These are phyloP conservation scores for Komagataella phaffii DNA, from an alignment of 805 yeast species.

Conservation along the genomic window DNA sequence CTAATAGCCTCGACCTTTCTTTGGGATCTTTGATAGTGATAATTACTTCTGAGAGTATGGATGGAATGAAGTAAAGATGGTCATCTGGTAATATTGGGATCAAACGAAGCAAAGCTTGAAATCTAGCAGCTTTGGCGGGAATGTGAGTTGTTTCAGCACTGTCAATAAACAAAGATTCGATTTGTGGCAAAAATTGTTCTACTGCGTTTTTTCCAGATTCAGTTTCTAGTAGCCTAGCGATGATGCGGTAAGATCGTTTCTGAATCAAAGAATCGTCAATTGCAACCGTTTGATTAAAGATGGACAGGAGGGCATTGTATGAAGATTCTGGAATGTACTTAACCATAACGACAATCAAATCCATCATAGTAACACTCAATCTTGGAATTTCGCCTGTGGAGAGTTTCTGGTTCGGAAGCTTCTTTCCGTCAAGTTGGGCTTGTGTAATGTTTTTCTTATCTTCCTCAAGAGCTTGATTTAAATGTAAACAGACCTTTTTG, in stretches of 20 bases:
- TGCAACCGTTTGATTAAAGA: constrained; percentile 56
- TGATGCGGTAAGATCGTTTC: constrained; percentile 77
- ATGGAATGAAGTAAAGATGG: constrained; percentile 68
- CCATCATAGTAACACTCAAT: constrained; percentile 79
- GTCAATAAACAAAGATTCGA: constrained; percentile 45
- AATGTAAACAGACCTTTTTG: constrained; percentile 69
- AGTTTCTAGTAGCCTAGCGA: constrained; percentile 57
- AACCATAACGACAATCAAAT: constrained; percentile 76
- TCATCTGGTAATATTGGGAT: constrained; percentile 48
- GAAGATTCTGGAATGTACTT: constrained; percentile 64
- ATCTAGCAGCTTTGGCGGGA: constrained; percentile 72
- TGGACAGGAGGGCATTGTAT: constrained; percentile 63
- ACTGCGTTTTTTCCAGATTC: constrained; percentile 49
- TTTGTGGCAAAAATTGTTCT: constrained; percentile 34
- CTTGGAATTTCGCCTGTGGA: constrained; percentile 27
- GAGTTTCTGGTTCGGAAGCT: constrained; percentile 18
- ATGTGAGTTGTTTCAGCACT: constrained; percentile 46
- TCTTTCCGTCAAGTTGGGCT: constrained; percentile 21
- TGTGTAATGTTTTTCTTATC: background rate
- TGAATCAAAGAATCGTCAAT: constrained; percentile 58
- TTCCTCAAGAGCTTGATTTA: constrained; percentile 62
- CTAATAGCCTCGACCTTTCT: constrained; percentile 77
- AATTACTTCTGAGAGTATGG: constrained; percentile 75
- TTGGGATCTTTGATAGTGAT: constrained; percentile 84
- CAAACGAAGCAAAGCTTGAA: constrained; percentile 50